Evolutionary conservation across 2,329 filamentous ascomycete genomes (phyloP).

Genomic region (Apiospora sp.): DNA sequence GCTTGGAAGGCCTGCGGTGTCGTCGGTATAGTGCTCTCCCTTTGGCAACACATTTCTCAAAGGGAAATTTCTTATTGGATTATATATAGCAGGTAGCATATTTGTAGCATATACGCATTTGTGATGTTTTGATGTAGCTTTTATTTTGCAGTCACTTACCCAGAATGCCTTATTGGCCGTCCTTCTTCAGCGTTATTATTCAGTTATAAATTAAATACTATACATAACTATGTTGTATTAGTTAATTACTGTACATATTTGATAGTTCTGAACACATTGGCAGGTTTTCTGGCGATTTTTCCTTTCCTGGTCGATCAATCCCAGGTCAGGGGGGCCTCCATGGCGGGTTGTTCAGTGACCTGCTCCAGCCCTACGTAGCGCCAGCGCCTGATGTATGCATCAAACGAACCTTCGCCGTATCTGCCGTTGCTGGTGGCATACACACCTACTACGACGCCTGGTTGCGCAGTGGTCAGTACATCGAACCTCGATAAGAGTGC

Average conservation of each 20-base stretch:
- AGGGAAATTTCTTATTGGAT: neutral
- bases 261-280: neutral
- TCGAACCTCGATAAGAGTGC: too few relatives aligned
- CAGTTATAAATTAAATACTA: too few relatives aligned
- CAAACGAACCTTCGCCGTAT: neutral
- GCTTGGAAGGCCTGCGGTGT: constrained; percentile 28
- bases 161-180: neutral
- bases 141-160: neutral
- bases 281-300: too few relatives aligned
- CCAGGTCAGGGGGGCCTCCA: neutral
- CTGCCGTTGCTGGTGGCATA: neutral
- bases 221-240: neutral
- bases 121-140: neutral
- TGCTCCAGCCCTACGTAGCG: neutral
- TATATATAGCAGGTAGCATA: neutral
- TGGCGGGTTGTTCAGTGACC: neutral
- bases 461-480: too few relatives aligned
- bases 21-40: neutral
- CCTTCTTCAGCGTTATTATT: neutral
- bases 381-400: neutral
- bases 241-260: neutral
- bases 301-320: too few relatives aligned
- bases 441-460: neutral
- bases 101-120: neutral
- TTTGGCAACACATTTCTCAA: neutral